Base-by-base conservation (phyloP, 805 yeast species). In the Candida morakotiae region DNA sequence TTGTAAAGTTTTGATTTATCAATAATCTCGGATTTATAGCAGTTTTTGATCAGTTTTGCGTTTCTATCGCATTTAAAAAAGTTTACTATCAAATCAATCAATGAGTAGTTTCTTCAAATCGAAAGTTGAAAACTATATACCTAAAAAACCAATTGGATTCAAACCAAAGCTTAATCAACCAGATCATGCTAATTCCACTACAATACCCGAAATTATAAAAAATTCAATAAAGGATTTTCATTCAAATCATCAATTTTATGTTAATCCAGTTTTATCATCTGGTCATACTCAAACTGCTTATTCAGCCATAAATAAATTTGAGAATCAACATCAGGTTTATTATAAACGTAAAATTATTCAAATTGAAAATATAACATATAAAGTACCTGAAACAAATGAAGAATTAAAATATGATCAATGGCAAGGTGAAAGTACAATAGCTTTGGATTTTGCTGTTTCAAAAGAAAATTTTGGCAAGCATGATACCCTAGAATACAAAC, bases 221-320 rank as follows among this genome's bases (percentile, higher is more conserved):
- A 35, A 52, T 1, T 44, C 53, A 11, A 67, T 67, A 0, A 77
- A 79, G 0, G 70, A 69, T 37, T 55, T 73, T 28, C 38, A 43
- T 17, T 48, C 62, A 15, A 64, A 65, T 4, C 56, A 64, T 37
- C 56, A 57, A n/a, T 70, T 56, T 47, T 56, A 51, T 48, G 57
- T 73, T 34, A 67, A 70, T 42, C 80, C 81, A 3, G 53, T 64
- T 10, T 53, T 75, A 5, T 56, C 70, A 35, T 66, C 67, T 30
- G 80, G 80, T 18, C 69, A 70, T 31, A 45, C 69, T 16, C 81
- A 76, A 51, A 71, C 77, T 3, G 62, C 76, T 11, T 74, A 71
- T 45, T 56, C 73, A 2, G 70, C 73, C 1, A 47, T 70, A 26
- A 64, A 64, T 31, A 68, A 71, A 45, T 70, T 63, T 39, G 68